Base-by-base conservation (phyloP, 164 flowering plant genomes). In the Vitis cinerea region DNA sequence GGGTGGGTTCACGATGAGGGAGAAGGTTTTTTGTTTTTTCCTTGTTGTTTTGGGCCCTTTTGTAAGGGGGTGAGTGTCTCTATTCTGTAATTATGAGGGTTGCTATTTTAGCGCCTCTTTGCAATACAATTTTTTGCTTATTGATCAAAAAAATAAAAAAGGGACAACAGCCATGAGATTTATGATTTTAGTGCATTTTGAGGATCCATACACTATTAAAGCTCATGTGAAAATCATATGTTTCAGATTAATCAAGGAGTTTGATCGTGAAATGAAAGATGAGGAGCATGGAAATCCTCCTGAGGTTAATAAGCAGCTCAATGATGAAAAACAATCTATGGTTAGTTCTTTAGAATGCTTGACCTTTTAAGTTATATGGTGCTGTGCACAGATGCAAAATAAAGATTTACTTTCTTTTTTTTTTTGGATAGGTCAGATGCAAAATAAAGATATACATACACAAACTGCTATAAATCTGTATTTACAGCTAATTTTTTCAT, bases 251-350 rank as follows among this genome's bases (percentile, higher is more conserved):
- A 85, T 95, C 69, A 95, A 95, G 81, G 99, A 93, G 77, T 93
- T 90, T 82, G 99, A 95, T 79, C 97, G 97, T 67, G 97, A 91
- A 82, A 72, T 93, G 54, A 95, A 93, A 77, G 97, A 93, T 64
- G 97, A 86, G 70, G 97, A 94, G 76, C 70, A 74, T 63, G 78
- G 75, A 77, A 90, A 83, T 80, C 84, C 98, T 71, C 88, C 97
- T 27, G 97, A 93, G 57, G 86, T 90, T 19, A 87, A 84, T 72
- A 91, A 86, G 81, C 93, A 88, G 73, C 97, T 93, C 67, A 91
- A 93, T 80, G 99, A 95, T 59, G 94, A 86, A 81, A 95, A 93
- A 78, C 99, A 93, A 76, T 85, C 94, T 65, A 83, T 91, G 97
- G 99, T 95, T 50, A 80, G 83, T 80, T 59, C 44, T 19, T 69